These are phyloP conservation scores for Zymoseptoria pseudotritici DNA, from an alignment of 2,329 filamentous ascomycete genomes.

Conservation along the genomic window DNA sequence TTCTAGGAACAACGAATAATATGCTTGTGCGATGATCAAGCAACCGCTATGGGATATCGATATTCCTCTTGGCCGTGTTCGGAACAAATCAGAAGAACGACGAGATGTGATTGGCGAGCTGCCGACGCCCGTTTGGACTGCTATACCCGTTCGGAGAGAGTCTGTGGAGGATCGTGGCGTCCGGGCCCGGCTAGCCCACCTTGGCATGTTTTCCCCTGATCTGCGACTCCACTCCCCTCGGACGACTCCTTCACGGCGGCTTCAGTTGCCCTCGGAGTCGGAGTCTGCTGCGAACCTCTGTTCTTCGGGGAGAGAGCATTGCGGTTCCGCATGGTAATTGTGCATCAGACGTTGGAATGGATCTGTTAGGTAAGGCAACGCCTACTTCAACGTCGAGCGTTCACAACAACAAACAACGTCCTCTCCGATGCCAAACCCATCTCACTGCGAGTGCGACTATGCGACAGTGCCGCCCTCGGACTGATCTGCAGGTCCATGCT, in stretches of 20 bases:
- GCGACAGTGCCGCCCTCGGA: neutral
- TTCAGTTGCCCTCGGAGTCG: neutral
- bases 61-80: neutral
- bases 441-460: neutral
- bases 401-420: neutral
- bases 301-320: neutral
- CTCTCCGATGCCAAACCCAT: neutral
- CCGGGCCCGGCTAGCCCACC: neutral
- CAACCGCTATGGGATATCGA: neutral
- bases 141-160: neutral
- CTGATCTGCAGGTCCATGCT: conserved; percentile 1
- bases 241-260: neutral
- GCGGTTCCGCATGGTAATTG: neutral
- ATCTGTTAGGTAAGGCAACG: neutral
- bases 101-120: neutral
- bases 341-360: neutral
- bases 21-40: neutral
- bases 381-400: neutral
- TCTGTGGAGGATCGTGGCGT: neutral
- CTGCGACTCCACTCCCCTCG: neutral
- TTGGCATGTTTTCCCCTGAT: neutral
- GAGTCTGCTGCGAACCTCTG: neutral
- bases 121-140: neutral
- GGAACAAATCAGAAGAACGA: neutral
- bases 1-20: neutral